Percentiles rank a stretch among this genome's conserved stretches.
These are phyloP conservation scores for Guyanaporus albipodus DNA, from an alignment of 768 basidiomycete genomes.

Conservation along the genomic window DNA sequence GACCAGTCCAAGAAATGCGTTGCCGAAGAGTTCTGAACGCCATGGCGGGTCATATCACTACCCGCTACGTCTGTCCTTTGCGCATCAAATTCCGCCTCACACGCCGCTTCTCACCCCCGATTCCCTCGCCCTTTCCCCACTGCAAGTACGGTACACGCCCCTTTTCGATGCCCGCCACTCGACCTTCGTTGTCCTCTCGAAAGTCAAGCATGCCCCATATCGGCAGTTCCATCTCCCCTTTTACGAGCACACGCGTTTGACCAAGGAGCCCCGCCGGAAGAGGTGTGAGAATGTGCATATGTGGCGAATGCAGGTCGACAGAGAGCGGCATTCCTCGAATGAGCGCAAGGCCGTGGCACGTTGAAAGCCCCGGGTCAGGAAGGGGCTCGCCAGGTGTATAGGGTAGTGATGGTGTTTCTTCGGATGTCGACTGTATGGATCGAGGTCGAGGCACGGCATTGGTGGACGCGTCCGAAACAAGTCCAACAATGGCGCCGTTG, in stretches of 20 bases:
- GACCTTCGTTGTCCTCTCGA: constrained; percentile 35
- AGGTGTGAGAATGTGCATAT: constrained; percentile 79
- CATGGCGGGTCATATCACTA: no score
- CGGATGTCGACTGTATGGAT: background rate
- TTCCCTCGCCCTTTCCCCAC: constrained; percentile 65
- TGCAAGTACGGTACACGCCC: constrained; percentile 73
- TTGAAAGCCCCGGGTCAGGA: constrained; percentile 58
- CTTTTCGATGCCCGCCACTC: constrained; percentile 48
- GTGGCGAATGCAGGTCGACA: constrained; percentile 22
- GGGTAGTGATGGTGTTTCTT: constrained; percentile 31
- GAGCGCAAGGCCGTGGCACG: constrained; percentile 73
- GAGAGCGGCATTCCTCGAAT: constrained; percentile 48
- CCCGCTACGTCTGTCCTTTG: constrained; percentile 57
- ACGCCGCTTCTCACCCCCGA: constrained; percentile 67
- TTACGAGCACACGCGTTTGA: constrained; percentile 46
- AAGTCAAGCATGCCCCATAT: constrained; percentile 86
- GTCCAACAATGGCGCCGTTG: constrained; percentile 76
- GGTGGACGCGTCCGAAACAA: constrained; percentile 40
- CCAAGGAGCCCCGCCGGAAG: constrained; percentile 48
- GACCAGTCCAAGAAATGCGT: background rate
- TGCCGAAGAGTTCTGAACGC: no score
- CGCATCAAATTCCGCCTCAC: constrained; percentile 88
- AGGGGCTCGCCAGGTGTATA: constrained; percentile 55
- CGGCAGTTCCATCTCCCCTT: constrained; percentile 86
- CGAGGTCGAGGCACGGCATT: background rate